A percentile compares a stretch with the other conserved stretches of the same genome.
Conservation (phyloP, 768 basidiomycete species). For the Boletus rufocinnamomeus region DNA sequence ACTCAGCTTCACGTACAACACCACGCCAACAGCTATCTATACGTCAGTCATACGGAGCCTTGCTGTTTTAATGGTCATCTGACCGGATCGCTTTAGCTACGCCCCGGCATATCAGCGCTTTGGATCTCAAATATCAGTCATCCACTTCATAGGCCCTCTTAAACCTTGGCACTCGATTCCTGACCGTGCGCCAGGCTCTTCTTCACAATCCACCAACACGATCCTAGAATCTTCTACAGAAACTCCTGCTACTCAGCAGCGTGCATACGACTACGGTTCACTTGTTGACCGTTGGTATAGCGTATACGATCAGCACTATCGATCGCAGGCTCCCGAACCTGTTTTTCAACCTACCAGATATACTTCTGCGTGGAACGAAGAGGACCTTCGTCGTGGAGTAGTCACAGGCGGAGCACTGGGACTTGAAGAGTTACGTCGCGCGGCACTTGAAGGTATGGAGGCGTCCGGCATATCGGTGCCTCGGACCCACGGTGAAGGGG, state of each 20-base stretch:
- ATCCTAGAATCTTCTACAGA: conserved; percentile 26
- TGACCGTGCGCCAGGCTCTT: conserved; percentile 62
- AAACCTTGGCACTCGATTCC: conserved; percentile 90
- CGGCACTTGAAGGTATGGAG: conserved; percentile 35
- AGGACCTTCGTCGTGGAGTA: background rate
- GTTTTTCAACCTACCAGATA: conserved; percentile 60
- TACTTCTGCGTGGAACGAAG: conserved; percentile 73
- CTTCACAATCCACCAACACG: conserved; percentile 35
- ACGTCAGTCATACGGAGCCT: conserved; percentile 60
- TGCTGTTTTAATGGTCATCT: conserved; percentile 29
- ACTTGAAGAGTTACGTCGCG: conserved; percentile 42
- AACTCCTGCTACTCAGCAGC: conserved; percentile 30
- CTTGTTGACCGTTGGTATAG: conserved; percentile 90
- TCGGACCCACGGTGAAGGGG: conserved; percentile 52
- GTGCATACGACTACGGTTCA: conserved; percentile 72
- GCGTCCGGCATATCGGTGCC: conserved; percentile 11
- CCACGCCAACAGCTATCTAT: conserved; percentile 95
- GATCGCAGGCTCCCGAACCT: conserved; percentile 50
- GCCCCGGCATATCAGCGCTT: conserved; percentile 96
- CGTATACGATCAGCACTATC: conserved; percentile 87
- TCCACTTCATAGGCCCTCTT: conserved; percentile 94
- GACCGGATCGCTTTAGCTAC: conserved; percentile 57
- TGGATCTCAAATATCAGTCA: conserved; percentile 79
- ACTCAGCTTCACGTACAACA: conserved; percentile 97
- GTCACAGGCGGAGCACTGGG: conserved; percentile 36